Conservation (phyloP, 208 protist genomes). For the Leishmania aethiopica region DNA sequence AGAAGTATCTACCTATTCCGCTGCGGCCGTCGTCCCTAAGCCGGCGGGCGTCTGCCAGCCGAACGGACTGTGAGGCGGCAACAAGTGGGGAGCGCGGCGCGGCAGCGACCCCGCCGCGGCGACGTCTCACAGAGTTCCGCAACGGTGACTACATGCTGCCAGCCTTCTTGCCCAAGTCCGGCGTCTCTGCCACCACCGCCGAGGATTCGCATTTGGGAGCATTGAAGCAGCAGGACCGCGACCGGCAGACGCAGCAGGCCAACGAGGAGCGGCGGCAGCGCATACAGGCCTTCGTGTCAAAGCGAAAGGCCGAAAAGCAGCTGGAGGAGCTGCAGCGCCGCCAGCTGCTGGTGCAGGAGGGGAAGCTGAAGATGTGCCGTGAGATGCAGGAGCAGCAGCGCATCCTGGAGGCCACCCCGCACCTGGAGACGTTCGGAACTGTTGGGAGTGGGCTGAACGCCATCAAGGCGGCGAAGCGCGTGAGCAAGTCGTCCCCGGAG, state of each 20-base stretch:
- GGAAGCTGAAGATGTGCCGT: conserved; percentile 3
- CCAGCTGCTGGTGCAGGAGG: conserved; percentile 16
- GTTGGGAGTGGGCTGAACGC: conserved; percentile 34
- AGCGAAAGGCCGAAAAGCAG: conserved; percentile 52
- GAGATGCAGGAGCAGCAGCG: conserved; percentile 17
- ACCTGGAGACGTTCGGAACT: not conserved
- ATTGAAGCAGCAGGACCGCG: conserved; percentile 16
- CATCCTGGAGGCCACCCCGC: conserved; percentile 5
- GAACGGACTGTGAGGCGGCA: not conserved
- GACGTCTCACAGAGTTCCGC: conserved; percentile 35
- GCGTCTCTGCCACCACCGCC: conserved; percentile 4
- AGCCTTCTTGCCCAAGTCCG: conserved; percentile 2
- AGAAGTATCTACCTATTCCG: not conserved
- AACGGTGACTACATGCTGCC: conserved; percentile 16
- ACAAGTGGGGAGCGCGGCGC: not conserved
- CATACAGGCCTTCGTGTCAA: conserved; percentile 63
- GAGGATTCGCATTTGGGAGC: conserved; percentile 13
- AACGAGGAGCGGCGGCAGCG: conserved; percentile 72
- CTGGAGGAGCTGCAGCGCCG: conserved; percentile 32
- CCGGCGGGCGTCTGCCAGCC: not conserved
- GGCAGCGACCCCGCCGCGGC: conserved; percentile 9
- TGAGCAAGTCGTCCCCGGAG: conserved; percentile 6
- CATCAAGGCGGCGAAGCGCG: conserved; percentile 29
- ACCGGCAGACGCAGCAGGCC: conserved; percentile 30
- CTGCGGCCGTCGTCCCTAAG: not conserved